Base-by-base conservation (phyloP, 768 basidiomycete species). In the Cystofilobasidium ferigula region DNA sequence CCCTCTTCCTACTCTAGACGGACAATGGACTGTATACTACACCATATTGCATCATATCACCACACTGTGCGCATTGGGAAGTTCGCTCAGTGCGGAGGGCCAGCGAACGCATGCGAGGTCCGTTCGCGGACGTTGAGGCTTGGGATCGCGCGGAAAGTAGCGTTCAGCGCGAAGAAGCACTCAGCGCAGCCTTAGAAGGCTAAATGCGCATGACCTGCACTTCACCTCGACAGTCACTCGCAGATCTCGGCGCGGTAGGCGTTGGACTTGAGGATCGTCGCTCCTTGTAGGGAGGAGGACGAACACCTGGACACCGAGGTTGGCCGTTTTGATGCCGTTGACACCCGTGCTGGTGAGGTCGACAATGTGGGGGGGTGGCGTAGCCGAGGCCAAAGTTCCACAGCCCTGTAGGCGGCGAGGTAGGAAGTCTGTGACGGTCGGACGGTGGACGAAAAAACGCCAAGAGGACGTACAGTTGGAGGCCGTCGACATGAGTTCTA, bases 371-470 rank as follows among this genome's bases (percentile, higher is more conserved):
- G 69, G 69, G 67, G 0, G 67, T 68, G 22, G 67, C 67, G 61
- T 68, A 68, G 13, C 76, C 76, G 72, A 88, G 85, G 69, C 78
- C 85, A 69, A 85, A 87, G 77, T 90, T 89, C 85, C 85, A 88
- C 59, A 67, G 53, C 51, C n/a, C n/a, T n/a, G n/a, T n/a, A n/a
- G n/a, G n/a, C 38, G 43, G 28, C 32, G 22, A 62, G 16, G 56
- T 3, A 51, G 20, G 28, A 57, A 22, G 32, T 14, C 58, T 3
- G 2, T 7, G 9, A 32, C 28, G 51, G 40, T 22, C 18, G 13
- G 22, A 61, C 24, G 16, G 24, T 2, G 8, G 24, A 12, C 4
- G 24, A n/a, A 20, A 30, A 24, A 7, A 45, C 54, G 26, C 45
- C 85, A n/a, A n/a, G n/a, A n/a, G n/a, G n/a, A n/a, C n/a, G n/a